A percentile compares a stretch with the other conserved stretches of the same genome.
These are phyloP conservation scores for Fusarium penzigii DNA, from an alignment of 2,329 filamentous ascomycete genomes.

Conservation along the genomic window DNA sequence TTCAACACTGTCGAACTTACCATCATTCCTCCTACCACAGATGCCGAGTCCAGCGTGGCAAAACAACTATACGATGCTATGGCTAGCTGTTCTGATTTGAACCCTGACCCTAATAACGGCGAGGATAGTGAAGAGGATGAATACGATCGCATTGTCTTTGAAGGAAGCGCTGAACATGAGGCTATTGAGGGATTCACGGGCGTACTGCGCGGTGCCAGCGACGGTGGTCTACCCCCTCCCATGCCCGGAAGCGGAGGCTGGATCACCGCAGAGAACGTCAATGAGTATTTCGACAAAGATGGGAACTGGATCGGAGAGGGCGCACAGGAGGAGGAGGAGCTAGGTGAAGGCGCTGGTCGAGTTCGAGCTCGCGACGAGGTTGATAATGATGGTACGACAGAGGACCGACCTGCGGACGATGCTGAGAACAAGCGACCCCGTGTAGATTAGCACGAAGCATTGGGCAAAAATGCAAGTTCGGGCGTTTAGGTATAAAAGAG, in stretches of 20 bases:
- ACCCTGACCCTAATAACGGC: slow-evolving; percentile 67
- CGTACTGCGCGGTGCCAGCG: slow-evolving; percentile 48
- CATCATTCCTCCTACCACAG: slow-evolving; percentile 52
- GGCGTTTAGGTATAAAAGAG: slow-evolving; percentile 18
- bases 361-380: slow-evolving; percentile 55
- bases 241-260: slow-evolving; percentile 76
- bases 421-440: slow-evolving; percentile 50
- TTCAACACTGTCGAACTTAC: slow-evolving; percentile 68
- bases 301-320: slow-evolving; percentile 69
- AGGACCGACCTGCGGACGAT: slow-evolving; percentile 39
- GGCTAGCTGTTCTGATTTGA: slow-evolving; percentile 72
- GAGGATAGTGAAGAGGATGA: slow-evolving; percentile 59
- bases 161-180: slow-evolving; percentile 50
- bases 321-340: slow-evolving; percentile 44
- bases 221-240: slow-evolving; percentile 61
- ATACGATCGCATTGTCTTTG: slow-evolving; percentile 58
- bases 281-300: slow-evolving; percentile 78
- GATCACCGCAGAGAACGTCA: slow-evolving; percentile 91
- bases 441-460: slow-evolving; percentile 39
- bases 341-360: slow-evolving; percentile 66
- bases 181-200: slow-evolving; percentile 59
- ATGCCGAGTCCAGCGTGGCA: slow-evolving; percentile 25
- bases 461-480: slow-evolving; percentile 18
- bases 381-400: slow-evolving; percentile 48
- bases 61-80: slow-evolving; percentile 66